Conservation (phyloP, 2,329 filamentous ascomycete species). For the Aspergillus oerlinghausenensis region DNA sequence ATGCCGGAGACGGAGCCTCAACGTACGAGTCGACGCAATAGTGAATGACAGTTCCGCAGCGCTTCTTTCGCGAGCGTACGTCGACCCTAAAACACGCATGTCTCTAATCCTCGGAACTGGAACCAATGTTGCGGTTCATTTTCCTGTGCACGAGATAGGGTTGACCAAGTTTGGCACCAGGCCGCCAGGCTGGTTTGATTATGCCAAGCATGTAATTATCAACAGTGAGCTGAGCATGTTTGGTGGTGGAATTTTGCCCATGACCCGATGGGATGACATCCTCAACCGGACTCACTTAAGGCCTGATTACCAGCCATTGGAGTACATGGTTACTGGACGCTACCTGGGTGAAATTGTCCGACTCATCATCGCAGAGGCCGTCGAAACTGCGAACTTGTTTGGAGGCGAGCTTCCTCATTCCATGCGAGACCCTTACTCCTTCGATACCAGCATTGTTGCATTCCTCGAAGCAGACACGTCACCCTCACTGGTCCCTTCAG, state of each 20-base stretch:
- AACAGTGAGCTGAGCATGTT: constrained; percentile 67
- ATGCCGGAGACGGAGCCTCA: constrained; percentile 51
- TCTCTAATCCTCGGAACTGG: constrained; percentile 62
- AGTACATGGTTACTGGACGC: constrained; percentile 60
- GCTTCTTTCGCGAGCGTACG: constrained; percentile 58
- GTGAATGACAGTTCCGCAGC: constrained; percentile 62
- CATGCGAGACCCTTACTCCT: constrained; percentile 52
- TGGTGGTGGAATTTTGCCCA: constrained; percentile 52
- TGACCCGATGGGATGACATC: constrained; percentile 58
- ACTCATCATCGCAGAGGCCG: constrained; percentile 57
- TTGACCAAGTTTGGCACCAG: constrained; percentile 53
- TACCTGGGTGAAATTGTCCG: constrained; percentile 62
- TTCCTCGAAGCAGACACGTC: constrained; percentile 50
- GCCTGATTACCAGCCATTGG: constrained; percentile 62
- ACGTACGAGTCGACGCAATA: constrained; percentile 58
- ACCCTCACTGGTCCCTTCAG: constrained; percentile 32
- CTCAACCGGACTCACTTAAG: constrained; percentile 54
- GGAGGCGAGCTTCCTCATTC: constrained; percentile 52
- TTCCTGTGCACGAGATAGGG: constrained; percentile 53
- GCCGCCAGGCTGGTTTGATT: constrained; percentile 51
- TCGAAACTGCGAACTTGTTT: constrained; percentile 53
- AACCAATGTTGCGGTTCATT: constrained; percentile 60
- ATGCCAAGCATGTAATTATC: constrained; percentile 58
- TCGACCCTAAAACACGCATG: constrained; percentile 57
- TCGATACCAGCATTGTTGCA: constrained; percentile 57